Percentiles rank a stretch among this genome's conserved stretches.
These are phyloP conservation scores for Plectranthus barbatus DNA, from an alignment of 257 asterid species.

Conservation along the genomic window DNA sequence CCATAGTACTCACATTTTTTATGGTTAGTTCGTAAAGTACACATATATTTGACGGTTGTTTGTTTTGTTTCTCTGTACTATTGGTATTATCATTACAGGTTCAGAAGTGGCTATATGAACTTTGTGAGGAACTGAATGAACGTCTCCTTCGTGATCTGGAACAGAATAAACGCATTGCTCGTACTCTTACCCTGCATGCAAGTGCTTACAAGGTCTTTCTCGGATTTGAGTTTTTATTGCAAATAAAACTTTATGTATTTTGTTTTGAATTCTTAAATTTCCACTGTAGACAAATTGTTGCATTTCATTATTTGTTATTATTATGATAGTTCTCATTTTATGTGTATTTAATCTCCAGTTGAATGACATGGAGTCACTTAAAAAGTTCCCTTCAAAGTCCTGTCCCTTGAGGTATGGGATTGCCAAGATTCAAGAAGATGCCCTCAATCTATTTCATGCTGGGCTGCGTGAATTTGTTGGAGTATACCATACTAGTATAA, in stretches of 20 bases:
- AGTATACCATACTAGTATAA: conserved; percentile 24
- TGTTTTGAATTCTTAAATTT: conserved; percentile 9
- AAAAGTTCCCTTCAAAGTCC: conserved; percentile 85
- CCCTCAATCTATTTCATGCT: conserved; percentile 67
- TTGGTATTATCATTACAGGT: conserved; percentile 42
- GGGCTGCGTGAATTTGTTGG: conserved; percentile 84
- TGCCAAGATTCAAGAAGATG: conserved; percentile 84
- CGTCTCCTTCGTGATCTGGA: conserved; percentile 84
- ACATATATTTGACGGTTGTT: not conserved
- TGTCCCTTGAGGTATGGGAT: conserved; percentile 78
- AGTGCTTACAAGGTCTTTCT: conserved; percentile 69
- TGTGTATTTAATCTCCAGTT: conserved; percentile 31
- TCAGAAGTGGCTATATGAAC: conserved; percentile 77
- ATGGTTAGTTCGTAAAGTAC: not conserved
- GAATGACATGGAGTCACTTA: conserved; percentile 56
- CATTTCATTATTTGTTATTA: not conserved
- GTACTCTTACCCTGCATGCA: conserved; percentile 76
- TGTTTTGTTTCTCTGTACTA: conserved; percentile 4
- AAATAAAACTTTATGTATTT: not conserved
- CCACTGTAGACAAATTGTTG: not conserved
- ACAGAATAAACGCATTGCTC: conserved; percentile 89
- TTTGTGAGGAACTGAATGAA: conserved; percentile 81
- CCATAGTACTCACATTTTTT: conserved; percentile 1
- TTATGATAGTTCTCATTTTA: not conserved
- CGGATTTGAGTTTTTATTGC: conserved; percentile 9